phyloP scores from a whole-genome alignment of 2,329 filamentous ascomycete species.

The Pseudocercospora ulei region DNA sequence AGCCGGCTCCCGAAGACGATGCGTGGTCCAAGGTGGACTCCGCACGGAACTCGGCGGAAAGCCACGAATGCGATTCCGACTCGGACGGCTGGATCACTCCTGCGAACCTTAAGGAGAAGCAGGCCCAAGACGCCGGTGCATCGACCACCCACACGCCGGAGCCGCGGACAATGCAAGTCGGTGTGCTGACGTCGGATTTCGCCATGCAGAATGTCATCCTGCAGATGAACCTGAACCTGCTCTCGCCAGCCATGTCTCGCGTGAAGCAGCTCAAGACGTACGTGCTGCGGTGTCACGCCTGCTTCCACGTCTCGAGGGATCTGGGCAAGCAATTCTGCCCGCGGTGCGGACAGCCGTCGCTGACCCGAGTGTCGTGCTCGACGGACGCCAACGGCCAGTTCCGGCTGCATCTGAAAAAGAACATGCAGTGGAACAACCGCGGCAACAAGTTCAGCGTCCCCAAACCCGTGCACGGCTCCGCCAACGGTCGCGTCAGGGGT shows the following conservation, averaged over 20 bases:
- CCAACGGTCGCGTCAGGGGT: conserved; percentile 62
- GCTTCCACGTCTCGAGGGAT: conserved; percentile 75
- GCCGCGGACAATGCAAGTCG: conserved; percentile 64
- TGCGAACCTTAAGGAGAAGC: conserved; percentile 75
- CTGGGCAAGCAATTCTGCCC: conserved; percentile 88
- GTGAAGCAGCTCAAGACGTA: conserved; percentile 80
- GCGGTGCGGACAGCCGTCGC: conserved; percentile 74
- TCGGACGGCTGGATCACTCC: conserved; percentile 88
- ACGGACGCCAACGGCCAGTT: conserved; percentile 74
- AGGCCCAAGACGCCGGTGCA: conserved; percentile 53
- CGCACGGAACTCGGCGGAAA: conserved; percentile 22
- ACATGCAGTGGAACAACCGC: conserved; percentile 91
- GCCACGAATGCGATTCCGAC: conserved; percentile 44
- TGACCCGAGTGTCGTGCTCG: conserved; percentile 75
- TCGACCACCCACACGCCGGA: conserved; percentile 42
- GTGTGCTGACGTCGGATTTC: conserved; percentile 89
- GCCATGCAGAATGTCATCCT: conserved; percentile 96
- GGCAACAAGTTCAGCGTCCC: conserved; percentile 89
- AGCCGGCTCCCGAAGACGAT: neutral
- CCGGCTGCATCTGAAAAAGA: conserved; percentile 77
- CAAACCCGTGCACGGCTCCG: conserved; percentile 70
- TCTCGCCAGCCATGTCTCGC: conserved; percentile 67
- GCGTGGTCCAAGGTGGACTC: conserved; percentile 24
- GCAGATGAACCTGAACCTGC: conserved; percentile 84
- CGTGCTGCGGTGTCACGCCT: conserved; percentile 85